Conservation (phyloP, 169 alveolate species). For the Plasmodium blacklocki region DNA sequence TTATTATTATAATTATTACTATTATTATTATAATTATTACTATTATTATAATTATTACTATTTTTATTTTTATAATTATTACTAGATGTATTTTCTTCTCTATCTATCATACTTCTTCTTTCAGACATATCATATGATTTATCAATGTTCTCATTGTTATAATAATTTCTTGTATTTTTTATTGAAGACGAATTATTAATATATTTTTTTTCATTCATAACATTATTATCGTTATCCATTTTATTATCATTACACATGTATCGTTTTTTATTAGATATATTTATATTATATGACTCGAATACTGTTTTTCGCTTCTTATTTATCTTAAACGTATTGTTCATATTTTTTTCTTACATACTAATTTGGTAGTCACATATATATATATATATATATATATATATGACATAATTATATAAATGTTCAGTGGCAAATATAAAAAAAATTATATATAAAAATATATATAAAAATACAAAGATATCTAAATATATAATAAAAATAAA, state of each 20-base stretch:
- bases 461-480: too few species aligned
- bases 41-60: neutral
- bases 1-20: neutral
- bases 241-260: neutral
- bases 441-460: too few species aligned
- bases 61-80: neutral
- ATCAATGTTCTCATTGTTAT: neutral
- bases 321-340: conserved; percentile 2
- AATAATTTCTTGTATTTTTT: neutral
- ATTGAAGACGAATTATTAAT: neutral
- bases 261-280: neutral
- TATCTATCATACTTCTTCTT: neutral
- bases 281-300: neutral
- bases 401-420: too few species aligned
- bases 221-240: conserved; percentile 10
- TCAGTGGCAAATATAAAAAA: too few species aligned
- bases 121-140: neutral
- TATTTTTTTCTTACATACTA: neutral
- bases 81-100: neutral
- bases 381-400: too few species aligned
- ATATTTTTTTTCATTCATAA: neutral
- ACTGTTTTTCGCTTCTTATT: neutral
- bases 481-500: too few species aligned
- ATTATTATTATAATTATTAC: neutral
- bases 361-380: too few species aligned